A percentile compares a stretch with the other conserved stretches of the same genome.
These are phyloP conservation scores for Heliosperma pusillum DNA, from an alignment of 148 eudicot species.

Conservation along the genomic window DNA sequence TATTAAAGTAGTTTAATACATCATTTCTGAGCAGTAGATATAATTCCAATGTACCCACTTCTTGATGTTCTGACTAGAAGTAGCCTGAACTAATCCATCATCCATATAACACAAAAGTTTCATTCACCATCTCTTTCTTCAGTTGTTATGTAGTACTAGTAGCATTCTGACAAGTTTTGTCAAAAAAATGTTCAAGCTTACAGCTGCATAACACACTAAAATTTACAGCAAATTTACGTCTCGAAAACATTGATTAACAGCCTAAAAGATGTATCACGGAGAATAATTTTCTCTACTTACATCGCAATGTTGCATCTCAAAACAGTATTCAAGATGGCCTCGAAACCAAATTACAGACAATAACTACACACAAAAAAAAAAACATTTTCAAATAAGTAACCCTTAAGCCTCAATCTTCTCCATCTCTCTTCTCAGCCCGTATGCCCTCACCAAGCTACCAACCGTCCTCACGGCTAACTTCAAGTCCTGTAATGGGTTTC, in stretches of 20 bases:
- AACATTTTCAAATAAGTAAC: neutral
- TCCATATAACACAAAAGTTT: neutral
- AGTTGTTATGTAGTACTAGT: too few species aligned
- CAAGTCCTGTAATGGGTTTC: conserved; percentile 85
- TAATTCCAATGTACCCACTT: neutral
- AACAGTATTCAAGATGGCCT: neutral
- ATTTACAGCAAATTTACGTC: neutral
- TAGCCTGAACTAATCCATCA: neutral
- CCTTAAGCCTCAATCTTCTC: conserved; percentile 47
- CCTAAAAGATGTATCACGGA: conserved; percentile 5
- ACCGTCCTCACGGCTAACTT: conserved; percentile 89
- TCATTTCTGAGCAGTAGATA: too few species aligned
- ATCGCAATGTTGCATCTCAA: neutral
- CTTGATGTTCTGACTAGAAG: neutral
- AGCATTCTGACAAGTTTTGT: too few species aligned
- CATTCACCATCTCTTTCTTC: neutral
- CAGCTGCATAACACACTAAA: neutral
- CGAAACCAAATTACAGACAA: conserved; percentile 15
- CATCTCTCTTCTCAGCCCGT: conserved; percentile 89
- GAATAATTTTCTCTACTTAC: conserved; percentile 19
- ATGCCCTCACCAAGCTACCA: conserved; percentile 89
- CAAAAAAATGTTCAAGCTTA: neutral
- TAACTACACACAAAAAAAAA: neutral
- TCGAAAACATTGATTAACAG: neutral
- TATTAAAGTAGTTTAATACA: too few species aligned